phyloP scores from a whole-genome alignment of 495 filamentous ascomycete species.

The Viridothelium virens region DNA sequence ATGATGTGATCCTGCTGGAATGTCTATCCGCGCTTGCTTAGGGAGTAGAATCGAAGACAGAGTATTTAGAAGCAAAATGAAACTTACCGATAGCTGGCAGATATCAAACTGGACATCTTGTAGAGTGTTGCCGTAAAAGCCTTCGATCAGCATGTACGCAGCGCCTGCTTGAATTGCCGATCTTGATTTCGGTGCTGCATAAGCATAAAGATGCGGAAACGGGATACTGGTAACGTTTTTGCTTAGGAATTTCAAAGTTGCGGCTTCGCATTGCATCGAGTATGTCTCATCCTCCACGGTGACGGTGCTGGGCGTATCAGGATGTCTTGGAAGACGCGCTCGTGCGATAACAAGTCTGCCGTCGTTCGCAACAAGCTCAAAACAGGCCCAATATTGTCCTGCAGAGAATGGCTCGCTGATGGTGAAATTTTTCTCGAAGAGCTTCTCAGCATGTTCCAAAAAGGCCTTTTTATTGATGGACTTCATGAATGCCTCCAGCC shows the following conservation, averaged over 20 bases:
- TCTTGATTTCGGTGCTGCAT: conserved; percentile 11
- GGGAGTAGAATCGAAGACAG: background rate
- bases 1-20: conserved; percentile 29
- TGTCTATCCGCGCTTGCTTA: background rate
- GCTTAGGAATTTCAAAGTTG: background rate
- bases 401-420: conserved; percentile 34
- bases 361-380: conserved; percentile 26
- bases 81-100: conserved; percentile 27
- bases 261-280: background rate
- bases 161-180: conserved; percentile 24
- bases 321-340: conserved; percentile 26
- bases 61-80: background rate
- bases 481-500: conserved; percentile 24
- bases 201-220: background rate
- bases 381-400: conserved; percentile 32
- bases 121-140: conserved; percentile 30
- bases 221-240: background rate
- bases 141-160: conserved; percentile 32
- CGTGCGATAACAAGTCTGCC: conserved; percentile 23
- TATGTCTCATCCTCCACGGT: conserved; percentile 21
- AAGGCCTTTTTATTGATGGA: conserved; percentile 26
- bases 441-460: conserved; percentile 19
- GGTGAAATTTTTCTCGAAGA: conserved; percentile 20
- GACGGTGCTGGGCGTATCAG: conserved; percentile 25
- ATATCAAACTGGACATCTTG: conserved; percentile 24